A percentile compares a stretch with the other conserved stretches of the same genome.
Conservation (phyloP, 495 filamentous ascomycete genomes). For the Acidomyces sp. region DNA sequence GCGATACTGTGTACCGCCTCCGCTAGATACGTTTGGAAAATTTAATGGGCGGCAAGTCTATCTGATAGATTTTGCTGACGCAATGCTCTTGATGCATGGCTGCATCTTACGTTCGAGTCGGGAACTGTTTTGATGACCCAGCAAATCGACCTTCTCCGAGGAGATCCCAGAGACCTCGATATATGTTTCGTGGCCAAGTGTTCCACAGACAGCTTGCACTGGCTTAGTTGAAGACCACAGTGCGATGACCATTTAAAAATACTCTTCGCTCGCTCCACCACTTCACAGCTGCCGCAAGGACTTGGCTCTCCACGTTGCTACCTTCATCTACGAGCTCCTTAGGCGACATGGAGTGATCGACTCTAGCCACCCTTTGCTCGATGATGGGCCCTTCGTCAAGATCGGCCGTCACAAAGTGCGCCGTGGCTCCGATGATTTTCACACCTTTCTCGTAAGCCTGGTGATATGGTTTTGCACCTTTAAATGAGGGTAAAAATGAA, state of each 20-base stretch:
- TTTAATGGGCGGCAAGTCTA: too few species aligned
- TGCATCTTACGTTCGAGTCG: too few species aligned
- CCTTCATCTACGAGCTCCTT: slow-evolving; percentile 60
- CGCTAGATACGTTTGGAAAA: too few species aligned
- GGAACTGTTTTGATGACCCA: too few species aligned
- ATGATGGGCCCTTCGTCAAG: slow-evolving; percentile 69
- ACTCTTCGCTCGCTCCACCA: slow-evolving; percentile 59
- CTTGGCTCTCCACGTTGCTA: slow-evolving; percentile 62
- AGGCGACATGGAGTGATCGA: background rate
- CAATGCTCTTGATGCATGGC: too few species aligned
- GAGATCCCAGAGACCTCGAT: too few species aligned
- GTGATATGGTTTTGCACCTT: slow-evolving; percentile 71
- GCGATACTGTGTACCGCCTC: too few species aligned
- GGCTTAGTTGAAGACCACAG: slow-evolving; percentile 57
- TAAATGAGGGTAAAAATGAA: slow-evolving; percentile 65
- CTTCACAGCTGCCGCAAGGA: slow-evolving; percentile 58
- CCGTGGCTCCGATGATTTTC: slow-evolving; percentile 67
- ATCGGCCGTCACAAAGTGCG: slow-evolving; percentile 64
- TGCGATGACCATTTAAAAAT: slow-evolving; percentile 59
- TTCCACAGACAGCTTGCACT: too few species aligned
- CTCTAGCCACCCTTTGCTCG: slow-evolving; percentile 40
- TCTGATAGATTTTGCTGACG: too few species aligned
- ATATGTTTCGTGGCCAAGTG: too few species aligned
- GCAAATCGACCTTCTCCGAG: too few species aligned
- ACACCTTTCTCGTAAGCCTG: slow-evolving; percentile 65